phyloP scores from a whole-genome alignment of 768 basidiomycete genomes.

The Auricularia cornea region DNA sequence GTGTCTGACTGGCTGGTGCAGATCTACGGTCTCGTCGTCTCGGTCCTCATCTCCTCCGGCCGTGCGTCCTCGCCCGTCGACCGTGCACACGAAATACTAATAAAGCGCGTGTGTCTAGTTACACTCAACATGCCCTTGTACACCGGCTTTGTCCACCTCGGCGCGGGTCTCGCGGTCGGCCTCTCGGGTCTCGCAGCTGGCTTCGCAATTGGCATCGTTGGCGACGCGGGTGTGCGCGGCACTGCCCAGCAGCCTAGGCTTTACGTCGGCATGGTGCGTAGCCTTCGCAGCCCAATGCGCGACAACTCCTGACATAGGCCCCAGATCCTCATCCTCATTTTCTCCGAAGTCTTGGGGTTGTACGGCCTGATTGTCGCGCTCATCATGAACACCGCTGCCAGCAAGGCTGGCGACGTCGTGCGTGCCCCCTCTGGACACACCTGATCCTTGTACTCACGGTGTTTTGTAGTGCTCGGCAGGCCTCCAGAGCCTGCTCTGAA shows the following conservation, averaged over 20 bases:
- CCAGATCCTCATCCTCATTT: slow-evolving; percentile 96
- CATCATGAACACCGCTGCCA: slow-evolving; percentile 77
- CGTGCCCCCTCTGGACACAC: neutral
- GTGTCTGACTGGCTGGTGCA: no score
- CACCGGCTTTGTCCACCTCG: slow-evolving; percentile 88
- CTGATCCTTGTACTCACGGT: neutral
- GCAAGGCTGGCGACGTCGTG: neutral
- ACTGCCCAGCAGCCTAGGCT: slow-evolving; percentile 94
- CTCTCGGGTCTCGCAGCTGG: slow-evolving; percentile 83
- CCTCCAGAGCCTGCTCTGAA: no score
- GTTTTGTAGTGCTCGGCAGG: neutral
- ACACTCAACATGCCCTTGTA: slow-evolving; percentile 76
- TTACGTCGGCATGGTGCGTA: slow-evolving; percentile 87
- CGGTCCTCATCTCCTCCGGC: slow-evolving; percentile 86
- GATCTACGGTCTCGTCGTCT: slow-evolving; percentile 98
- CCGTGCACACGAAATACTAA: neutral
- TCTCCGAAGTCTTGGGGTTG: slow-evolving; percentile 87
- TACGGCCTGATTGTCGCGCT: slow-evolving; percentile 93
- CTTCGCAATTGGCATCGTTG: slow-evolving; percentile 97
- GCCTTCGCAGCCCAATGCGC: neutral
- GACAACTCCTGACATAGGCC: neutral
- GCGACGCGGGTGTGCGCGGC: slow-evolving; percentile 96
- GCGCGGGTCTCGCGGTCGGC: slow-evolving; percentile 87
- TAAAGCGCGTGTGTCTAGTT: slow-evolving; percentile 36
- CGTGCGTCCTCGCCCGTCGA: slow-evolving; percentile 45